Percentiles rank a stretch among this genome's conserved stretches.
These are phyloP conservation scores for Shiraia bambusicola DNA, from an alignment of 2,329 filamentous ascomycete genomes.

Conservation along the genomic window DNA sequence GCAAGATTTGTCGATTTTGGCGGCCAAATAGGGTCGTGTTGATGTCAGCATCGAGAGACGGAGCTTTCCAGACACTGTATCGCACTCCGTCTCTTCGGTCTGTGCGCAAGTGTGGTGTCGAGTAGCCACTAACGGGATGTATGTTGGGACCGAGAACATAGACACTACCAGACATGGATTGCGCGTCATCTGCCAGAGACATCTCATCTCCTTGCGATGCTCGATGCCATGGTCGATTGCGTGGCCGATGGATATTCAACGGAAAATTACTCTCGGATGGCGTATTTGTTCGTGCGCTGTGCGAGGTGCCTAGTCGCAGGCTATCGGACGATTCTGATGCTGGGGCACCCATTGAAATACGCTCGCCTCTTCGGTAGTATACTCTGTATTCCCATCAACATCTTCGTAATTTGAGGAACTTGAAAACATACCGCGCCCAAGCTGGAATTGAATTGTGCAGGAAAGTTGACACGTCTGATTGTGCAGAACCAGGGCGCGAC, in stretches of 20 bases:
- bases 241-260: constrained; percentile 41
- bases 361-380: constrained; percentile 43
- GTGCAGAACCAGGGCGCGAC: constrained; percentile 39
- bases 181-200: constrained; percentile 28
- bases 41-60: constrained; percentile 65
- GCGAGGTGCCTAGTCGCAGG: constrained; percentile 35
- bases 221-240: constrained; percentile 40
- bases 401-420: neutral
- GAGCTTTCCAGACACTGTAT: constrained; percentile 70
- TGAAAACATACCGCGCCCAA: constrained; percentile 38
- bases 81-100: constrained; percentile 50
- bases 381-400: constrained; percentile 26
- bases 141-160: constrained; percentile 32
- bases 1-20: constrained; percentile 71
- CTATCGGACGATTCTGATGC: constrained; percentile 38
- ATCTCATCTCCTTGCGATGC: constrained; percentile 33
- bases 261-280: constrained; percentile 44
- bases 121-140: constrained; percentile 28
- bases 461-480: constrained; percentile 39
- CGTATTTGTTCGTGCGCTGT: constrained; percentile 40
- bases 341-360: constrained; percentile 37
- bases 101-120: constrained; percentile 40
- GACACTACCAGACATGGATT: constrained; percentile 31
- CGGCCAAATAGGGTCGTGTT: constrained; percentile 63
- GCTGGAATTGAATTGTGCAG: constrained; percentile 41